phyloP scores from a whole-genome alignment of 1,139 yeast species.

The Pichia sp. region DNA sequence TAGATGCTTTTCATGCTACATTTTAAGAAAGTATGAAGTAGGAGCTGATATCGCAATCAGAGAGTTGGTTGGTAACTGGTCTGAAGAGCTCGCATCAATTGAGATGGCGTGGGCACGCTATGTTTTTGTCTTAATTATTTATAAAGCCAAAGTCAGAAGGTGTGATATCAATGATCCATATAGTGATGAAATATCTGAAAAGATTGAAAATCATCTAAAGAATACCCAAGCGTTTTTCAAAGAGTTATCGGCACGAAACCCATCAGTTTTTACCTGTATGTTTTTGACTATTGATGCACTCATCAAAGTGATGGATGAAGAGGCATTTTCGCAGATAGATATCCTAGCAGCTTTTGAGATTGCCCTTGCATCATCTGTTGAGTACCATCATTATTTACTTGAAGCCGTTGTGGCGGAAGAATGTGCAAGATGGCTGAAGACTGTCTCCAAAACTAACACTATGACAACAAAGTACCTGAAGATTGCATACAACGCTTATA shows the following conservation, averaged over 20 bases:
- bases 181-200: not conserved
- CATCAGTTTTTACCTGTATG: conserved; percentile 38
- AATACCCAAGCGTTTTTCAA: conserved; percentile 29
- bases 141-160: conserved; percentile 17
- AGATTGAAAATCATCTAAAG: conserved; percentile 8
- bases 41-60: conserved; percentile 12
- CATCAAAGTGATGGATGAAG: conserved; percentile 22
- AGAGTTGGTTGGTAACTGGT: conserved; percentile 1
- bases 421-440: conserved; percentile 46
- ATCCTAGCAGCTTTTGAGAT: conserved; percentile 46
- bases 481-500: conserved; percentile 31
- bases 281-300: conserved; percentile 37
- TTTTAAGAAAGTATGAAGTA: conserved; percentile 12
- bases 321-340: conserved; percentile 33
- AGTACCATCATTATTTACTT: conserved; percentile 36
- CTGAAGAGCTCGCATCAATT: conserved; percentile 8
- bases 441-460: conserved; percentile 28
- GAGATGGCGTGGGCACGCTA: conserved; percentile 12
- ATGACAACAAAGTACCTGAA: conserved; percentile 27
- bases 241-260: conserved; percentile 37
- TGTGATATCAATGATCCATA: conserved; percentile 3
- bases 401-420: conserved; percentile 42
- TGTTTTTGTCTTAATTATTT: conserved; percentile 6
- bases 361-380: conserved; percentile 40
- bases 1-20: conserved; percentile 10